Evolutionary conservation across 2,329 filamentous ascomycete genomes (phyloP).

Genomic region (Penicillium sp.): DNA sequence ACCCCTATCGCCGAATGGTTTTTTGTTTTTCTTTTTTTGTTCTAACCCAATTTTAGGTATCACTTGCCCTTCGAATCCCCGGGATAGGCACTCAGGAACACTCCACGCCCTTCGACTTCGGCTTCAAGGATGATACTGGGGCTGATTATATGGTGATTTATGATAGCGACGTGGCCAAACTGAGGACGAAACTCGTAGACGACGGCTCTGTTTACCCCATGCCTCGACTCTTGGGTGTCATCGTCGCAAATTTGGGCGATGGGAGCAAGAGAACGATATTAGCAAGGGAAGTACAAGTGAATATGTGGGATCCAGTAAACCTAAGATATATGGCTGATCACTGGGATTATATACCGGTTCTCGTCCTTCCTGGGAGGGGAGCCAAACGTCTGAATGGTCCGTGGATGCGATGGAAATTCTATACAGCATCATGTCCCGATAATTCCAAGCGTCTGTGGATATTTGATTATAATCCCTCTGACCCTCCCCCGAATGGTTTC

Average conservation of each 20-base stretch:
- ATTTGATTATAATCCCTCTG: background rate
- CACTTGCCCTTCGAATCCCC: background rate
- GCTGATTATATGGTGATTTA: background rate
- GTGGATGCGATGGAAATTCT: background rate
- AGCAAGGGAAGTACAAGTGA: background rate
- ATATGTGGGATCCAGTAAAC: background rate
- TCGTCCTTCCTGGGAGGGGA: background rate
- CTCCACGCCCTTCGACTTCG: background rate
- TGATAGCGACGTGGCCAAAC: background rate
- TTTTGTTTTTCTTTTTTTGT: too few relatives aligned
- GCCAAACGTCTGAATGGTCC: background rate
- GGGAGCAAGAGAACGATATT: background rate
- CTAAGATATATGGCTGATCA: background rate
- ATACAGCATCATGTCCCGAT: background rate
- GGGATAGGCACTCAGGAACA: background rate
- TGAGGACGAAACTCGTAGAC: background rate
- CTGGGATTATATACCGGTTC: background rate
- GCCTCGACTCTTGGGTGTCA: background rate
- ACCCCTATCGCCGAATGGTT: background rate
- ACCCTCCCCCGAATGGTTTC: too few relatives aligned
- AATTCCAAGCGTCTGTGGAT: background rate
- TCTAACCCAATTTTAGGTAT: background rate
- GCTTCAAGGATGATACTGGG: conserved; percentile 1
- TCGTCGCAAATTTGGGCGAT: background rate
- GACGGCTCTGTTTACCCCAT: background rate